phyloP scores from a whole-genome alignment of 169 alveolate species.

The Plasmodium gaboni region DNA sequence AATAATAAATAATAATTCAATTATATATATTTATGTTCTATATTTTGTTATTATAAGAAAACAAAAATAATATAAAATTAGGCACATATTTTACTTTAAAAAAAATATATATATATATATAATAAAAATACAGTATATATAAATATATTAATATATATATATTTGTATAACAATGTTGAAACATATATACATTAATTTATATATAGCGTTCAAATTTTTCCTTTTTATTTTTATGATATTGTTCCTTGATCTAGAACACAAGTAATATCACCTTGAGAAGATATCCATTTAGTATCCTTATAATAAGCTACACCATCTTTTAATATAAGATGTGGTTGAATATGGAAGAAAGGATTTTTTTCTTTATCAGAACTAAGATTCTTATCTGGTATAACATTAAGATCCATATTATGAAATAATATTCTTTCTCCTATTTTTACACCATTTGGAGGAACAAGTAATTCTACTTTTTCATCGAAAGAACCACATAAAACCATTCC shows the following conservation, averaged over 20 bases:
- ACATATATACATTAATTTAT: background rate
- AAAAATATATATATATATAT: too few relatives aligned
- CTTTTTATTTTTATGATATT: conserved; percentile 11
- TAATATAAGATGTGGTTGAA: conserved; percentile 50
- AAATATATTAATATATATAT: conserved; percentile 4
- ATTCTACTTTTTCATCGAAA: conserved; percentile 43
- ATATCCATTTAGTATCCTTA: conserved; percentile 42
- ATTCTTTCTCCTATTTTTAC: conserved; percentile 65
- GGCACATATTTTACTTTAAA: too few relatives aligned
- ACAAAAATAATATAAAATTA: too few relatives aligned
- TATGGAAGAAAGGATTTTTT: conserved; percentile 59
- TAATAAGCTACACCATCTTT: conserved; percentile 58
- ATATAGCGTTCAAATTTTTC: background rate
- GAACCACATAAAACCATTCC: conserved; percentile 88
- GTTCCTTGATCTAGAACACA: conserved; percentile 55
- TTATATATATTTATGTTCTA: too few relatives aligned
- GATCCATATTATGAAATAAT: conserved; percentile 42
- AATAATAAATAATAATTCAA: too few relatives aligned
- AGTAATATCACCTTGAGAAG: conserved; percentile 61
- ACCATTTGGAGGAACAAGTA: conserved; percentile 65
- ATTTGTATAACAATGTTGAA: background rate
- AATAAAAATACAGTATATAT: too few relatives aligned
- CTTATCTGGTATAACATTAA: conserved; percentile 45
- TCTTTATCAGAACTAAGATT: conserved; percentile 62
- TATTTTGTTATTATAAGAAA: too few relatives aligned